Evolutionary conservation across 2,329 filamentous ascomycete species (phyloP).

Genomic region (Colletotrichum tropicale): DNA sequence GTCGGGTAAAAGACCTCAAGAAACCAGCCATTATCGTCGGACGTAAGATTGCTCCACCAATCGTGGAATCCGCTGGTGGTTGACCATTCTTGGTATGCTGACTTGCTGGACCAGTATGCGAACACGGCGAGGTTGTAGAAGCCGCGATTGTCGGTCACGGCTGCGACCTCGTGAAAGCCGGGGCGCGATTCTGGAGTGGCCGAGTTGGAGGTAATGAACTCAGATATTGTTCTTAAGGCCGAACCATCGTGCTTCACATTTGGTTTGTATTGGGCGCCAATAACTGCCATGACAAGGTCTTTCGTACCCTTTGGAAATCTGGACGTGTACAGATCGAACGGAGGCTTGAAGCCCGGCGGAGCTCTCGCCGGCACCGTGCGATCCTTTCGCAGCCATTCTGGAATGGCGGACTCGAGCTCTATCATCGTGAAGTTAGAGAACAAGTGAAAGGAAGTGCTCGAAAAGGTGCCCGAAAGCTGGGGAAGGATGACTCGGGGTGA

Average conservation of each 20-base stretch:
- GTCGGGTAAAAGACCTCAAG: neutral
- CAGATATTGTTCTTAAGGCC: neutral
- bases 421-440: neutral
- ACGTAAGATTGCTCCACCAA: neutral
- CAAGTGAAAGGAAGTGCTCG: rapidly evolving
- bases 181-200: rapidly evolving
- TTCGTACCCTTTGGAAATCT: neutral
- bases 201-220: neutral
- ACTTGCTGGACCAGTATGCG: neutral
- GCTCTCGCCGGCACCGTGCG: neutral
- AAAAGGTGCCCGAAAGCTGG: neutral
- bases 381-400: neutral
- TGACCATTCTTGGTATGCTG: neutral
- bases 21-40: neutral
- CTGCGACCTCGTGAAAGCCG: neutral
- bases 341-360: neutral
- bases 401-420: neutral
- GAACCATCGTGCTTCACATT: rapidly evolving
- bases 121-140: neutral
- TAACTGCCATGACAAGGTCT: neutral
- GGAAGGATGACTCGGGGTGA: neutral
- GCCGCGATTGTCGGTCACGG: neutral
- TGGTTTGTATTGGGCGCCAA: neutral
- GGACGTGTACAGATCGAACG: neutral
- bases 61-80: rapidly evolving